Evolutionary conservation across 257 asterid species (phyloP).

Genomic region (Jacaranda mimosifolia): DNA sequence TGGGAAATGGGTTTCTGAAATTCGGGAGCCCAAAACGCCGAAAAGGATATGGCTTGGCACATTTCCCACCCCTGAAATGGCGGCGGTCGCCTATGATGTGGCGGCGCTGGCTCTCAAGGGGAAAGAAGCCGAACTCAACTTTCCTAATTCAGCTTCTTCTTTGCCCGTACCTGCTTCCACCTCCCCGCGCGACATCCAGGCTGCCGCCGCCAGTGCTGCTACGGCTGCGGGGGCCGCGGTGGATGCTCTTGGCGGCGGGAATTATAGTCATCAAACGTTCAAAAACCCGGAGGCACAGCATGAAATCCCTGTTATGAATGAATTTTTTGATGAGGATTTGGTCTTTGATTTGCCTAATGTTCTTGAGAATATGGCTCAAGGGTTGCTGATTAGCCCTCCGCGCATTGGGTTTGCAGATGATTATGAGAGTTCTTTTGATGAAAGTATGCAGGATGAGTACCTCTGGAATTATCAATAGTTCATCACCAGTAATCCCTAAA

Average conservation of each 20-base stretch:
- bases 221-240: slow-evolving; percentile 70
- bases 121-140: slow-evolving; percentile 55
- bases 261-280: background rate
- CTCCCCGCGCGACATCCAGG: slow-evolving; percentile 66
- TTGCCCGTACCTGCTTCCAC: slow-evolving; percentile 69
- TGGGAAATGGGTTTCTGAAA: slow-evolving; percentile 72
- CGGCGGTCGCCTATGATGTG: slow-evolving; percentile 70
- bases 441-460: slow-evolving; percentile 30
- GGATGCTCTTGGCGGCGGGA: slow-evolving; percentile 43
- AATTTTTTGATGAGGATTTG: slow-evolving; percentile 76
- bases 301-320: slow-evolving; percentile 29
- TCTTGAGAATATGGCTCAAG: slow-evolving; percentile 72
- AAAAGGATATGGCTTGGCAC: slow-evolving; percentile 73
- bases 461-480: slow-evolving; percentile 60
- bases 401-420: slow-evolving; percentile 47
- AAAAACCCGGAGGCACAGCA: background rate
- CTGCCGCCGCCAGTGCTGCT: slow-evolving; percentile 75
- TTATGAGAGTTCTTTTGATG: slow-evolving; percentile 32
- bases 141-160: slow-evolving; percentile 57
- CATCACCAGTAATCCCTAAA: background rate
- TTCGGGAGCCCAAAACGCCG: slow-evolving; percentile 65
- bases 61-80: slow-evolving; percentile 73
- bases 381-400: slow-evolving; percentile 83
- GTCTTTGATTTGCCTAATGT: slow-evolving; percentile 80
- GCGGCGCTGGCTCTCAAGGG: slow-evolving; percentile 69